Percentiles rank a stretch among this genome's conserved stretches.
These are phyloP conservation scores for Galerina sulciceps DNA, from an alignment of 768 basidiomycete genomes.

Conservation along the genomic window DNA sequence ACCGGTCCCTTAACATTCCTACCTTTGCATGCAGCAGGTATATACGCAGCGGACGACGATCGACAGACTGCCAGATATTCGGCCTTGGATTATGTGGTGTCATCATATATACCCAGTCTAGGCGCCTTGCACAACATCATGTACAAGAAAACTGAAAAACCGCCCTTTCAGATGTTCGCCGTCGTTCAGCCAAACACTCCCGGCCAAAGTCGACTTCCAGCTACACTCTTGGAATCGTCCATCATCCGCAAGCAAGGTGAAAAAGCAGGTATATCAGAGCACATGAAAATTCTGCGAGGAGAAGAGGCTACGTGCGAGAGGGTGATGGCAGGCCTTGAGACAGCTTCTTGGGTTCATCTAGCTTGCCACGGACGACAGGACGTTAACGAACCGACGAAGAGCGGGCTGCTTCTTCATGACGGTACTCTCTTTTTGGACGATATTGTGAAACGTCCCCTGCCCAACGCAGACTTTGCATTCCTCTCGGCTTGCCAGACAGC, in stretches of 20 bases:
- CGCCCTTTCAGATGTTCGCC: conserved; percentile 6
- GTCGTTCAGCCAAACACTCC: conserved; percentile 12
- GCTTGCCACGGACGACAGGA: conserved; percentile 38
- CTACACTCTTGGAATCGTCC: conserved; percentile 3
- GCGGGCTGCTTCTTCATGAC: conserved; percentile 24
- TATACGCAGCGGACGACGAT: conserved; percentile 21
- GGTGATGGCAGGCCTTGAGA: conserved; percentile 16
- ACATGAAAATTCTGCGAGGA: conserved; percentile 2
- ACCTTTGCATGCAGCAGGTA: conserved; percentile 35
- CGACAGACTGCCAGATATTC: background rate
- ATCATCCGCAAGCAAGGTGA: background rate
- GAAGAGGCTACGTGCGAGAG: conserved; percentile 15
- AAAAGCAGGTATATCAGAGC: background rate
- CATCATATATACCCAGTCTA: conserved; percentile 22
- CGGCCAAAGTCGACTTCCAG: conserved; percentile 3
- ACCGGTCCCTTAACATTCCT: conserved; percentile 30
- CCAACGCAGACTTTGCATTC: conserved; percentile 33
- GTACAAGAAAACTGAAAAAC: background rate
- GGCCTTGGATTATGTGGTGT: conserved; percentile 18
- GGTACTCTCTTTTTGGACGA: conserved; percentile 14
- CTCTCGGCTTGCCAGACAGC: conserved; percentile 47
- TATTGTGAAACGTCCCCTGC: conserved; percentile 12
- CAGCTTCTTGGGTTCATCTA: conserved; percentile 31
- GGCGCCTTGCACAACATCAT: conserved; percentile 10
- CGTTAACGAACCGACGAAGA: conserved; percentile 24